Evolutionary conservation across 805 yeast genomes (phyloP), one percentile per base, ranked within the genome.

Genomic region (Ogataea neopini): DNA sequence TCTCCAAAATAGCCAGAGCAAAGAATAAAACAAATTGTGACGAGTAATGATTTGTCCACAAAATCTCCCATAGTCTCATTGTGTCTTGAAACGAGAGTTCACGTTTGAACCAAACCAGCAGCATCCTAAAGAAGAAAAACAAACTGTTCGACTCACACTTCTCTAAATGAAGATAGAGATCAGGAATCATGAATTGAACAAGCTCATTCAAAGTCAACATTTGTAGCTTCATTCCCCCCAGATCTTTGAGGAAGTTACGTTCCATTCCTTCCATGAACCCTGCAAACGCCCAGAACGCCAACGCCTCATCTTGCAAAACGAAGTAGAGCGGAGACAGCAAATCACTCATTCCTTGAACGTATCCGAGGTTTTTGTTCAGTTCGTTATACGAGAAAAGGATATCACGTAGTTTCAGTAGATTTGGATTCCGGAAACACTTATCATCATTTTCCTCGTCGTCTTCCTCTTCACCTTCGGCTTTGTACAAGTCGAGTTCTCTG

Each of bases 331-430:
- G 97, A 0, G 97, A 86, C 30, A 94, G 70, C 43, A 94, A 71
- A 66, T 94, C 99, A 8, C 94, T 82, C 99, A 94, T 94, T 1
- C 99, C 99, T 69, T 94, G 99, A 15, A 94, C 96, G 61, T 94
- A 94, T 0, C 99, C 99, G 56, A 94, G 68, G 56, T 89, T 85
- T 39, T 72, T 74, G 64, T 94, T 91, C 63, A 83, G 77, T 65
- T 87, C 90, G 64, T 94, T 92, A 60, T 86, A 92, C 0, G 97
- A 88, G 47, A 90, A 74, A 33, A 94, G 72, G 51, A 94, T 86
- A 57, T 86, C 90, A 56, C 88, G 77, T 70, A 94, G 68, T 43
- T 70, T 76, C 50, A 79, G 74, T 49, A 94, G 71, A 65, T 94
- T 90, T 9, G 88, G 84, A 63, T 94, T 94, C 36, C 66, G 73